These are phyloP conservation scores for Sphaerostilbella broomeana DNA, from an alignment of 2,329 filamentous ascomycete genomes.

Conservation along the genomic window DNA sequence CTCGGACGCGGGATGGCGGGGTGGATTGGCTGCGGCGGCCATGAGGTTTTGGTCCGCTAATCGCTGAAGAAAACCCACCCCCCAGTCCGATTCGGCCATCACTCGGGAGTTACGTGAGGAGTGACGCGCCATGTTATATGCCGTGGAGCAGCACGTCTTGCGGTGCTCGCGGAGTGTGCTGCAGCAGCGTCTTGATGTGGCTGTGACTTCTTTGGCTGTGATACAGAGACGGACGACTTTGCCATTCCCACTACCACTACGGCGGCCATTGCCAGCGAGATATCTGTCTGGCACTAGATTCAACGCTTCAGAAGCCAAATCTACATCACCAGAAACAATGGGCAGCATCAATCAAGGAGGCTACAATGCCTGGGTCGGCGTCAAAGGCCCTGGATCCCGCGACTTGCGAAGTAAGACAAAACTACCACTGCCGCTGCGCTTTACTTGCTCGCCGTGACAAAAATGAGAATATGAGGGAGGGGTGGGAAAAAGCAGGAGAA, in stretches of 20 bases:
- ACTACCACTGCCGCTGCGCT: too few relatives aligned
- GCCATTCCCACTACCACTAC: background rate
- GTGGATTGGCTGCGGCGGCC: too few relatives aligned
- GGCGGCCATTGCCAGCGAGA: background rate
- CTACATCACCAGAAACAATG: background rate
- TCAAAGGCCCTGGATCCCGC: slow-evolving; percentile 31
- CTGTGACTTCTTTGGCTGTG: too few relatives aligned
- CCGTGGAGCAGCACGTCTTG: too few relatives aligned
- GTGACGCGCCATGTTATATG: too few relatives aligned
- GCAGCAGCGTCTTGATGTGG: too few relatives aligned
- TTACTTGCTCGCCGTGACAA: background rate
- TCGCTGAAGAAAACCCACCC: too few relatives aligned
- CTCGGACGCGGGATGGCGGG: too few relatives aligned
- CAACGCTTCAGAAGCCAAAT: background rate
- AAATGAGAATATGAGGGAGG: background rate
- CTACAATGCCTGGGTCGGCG: slow-evolving; percentile 31
- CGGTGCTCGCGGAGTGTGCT: too few relatives aligned
- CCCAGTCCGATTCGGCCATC: too few relatives aligned
- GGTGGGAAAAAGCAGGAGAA: background rate
- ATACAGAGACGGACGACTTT: background rate
- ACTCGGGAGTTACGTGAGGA: too few relatives aligned
- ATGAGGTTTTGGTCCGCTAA: too few relatives aligned
- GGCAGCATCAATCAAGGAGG: background rate
- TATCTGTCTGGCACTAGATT: background rate
- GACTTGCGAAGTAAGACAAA: slow-evolving; percentile 36